phyloP scores from a whole-genome alignment of 139 green algal species.

The Chlorella sorokiniana region DNA sequence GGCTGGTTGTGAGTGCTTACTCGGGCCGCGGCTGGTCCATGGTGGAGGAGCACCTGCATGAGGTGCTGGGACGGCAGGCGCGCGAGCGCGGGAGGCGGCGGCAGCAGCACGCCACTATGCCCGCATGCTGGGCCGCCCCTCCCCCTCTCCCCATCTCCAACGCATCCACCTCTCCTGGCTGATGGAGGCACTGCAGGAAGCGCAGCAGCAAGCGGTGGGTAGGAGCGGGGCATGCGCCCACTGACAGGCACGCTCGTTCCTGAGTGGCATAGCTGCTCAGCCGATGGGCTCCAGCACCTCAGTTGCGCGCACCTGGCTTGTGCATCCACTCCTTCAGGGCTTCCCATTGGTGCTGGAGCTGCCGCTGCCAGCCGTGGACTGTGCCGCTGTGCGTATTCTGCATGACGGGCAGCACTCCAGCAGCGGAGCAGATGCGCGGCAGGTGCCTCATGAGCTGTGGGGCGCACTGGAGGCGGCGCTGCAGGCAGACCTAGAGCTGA shows the following conservation, averaged over 20 bases:
- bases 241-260: too few species aligned
- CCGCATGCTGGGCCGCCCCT: slow-evolving; percentile 63
- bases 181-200: slow-evolving; percentile 45
- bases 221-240: neutral
- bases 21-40: slow-evolving; percentile 65
- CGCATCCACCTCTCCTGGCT: slow-evolving; percentile 78
- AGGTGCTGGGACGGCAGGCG: slow-evolving; percentile 75
- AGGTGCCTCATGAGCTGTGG: slow-evolving; percentile 50
- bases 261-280: too few species aligned
- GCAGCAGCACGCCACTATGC: slow-evolving; percentile 70
- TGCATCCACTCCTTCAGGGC: slow-evolving; percentile 46
- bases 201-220: slow-evolving; percentile 25
- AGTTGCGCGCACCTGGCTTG: too few species aligned
- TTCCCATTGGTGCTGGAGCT: slow-evolving; percentile 50
- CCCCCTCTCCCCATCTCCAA: slow-evolving; percentile 65
- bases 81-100: slow-evolving; percentile 54
- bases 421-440: slow-evolving; percentile 49
- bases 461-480: slow-evolving; percentile 54
- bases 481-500: neutral
- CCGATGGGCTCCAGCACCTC: too few species aligned
- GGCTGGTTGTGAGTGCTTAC: slow-evolving; percentile 79
- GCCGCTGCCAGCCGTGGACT: slow-evolving; percentile 69
- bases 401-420: slow-evolving; percentile 69
- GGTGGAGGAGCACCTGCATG: slow-evolving; percentile 91
- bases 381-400: slow-evolving; percentile 57